phyloP scores from a whole-genome alignment of 2,329 filamentous ascomycete genomes.

The Fusarium protoensiforme region DNA sequence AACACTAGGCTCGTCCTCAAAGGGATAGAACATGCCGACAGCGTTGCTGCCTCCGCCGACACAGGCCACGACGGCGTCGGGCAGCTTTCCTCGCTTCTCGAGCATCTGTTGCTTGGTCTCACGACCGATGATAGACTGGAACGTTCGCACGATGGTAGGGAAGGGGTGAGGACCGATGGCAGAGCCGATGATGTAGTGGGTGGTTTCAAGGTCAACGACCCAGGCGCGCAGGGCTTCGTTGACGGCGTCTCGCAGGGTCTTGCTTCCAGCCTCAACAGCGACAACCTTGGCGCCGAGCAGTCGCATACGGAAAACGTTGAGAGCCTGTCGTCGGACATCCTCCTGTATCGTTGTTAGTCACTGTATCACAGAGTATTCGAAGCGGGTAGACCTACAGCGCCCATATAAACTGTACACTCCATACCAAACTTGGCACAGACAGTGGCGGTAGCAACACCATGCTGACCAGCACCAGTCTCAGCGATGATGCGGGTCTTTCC shows the following conservation, averaged over 20 bases:
- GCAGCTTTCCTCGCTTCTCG: slow-evolving; percentile 85
- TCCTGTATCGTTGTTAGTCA: slow-evolving; percentile 61
- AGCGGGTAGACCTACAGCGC: slow-evolving; percentile 66
- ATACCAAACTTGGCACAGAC: slow-evolving; percentile 98
- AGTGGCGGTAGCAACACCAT: slow-evolving; percentile 96
- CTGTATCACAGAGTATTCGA: neutral
- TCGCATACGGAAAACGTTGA: slow-evolving; percentile 99
- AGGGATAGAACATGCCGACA: slow-evolving; percentile 98
- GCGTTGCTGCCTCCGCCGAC: slow-evolving; percentile 97
- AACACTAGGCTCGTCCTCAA: slow-evolving; percentile 84
- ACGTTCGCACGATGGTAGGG: slow-evolving; percentile 96
- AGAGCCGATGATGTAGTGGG: slow-evolving; percentile 98
- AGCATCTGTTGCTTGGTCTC: slow-evolving; percentile 95
- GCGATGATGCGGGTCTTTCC: slow-evolving; percentile 98
- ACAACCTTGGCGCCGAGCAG: slow-evolving; percentile 93
- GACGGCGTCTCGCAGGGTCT: slow-evolving; percentile 86
- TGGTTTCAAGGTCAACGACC: slow-evolving; percentile 92
- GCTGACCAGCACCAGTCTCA: slow-evolving; percentile 96
- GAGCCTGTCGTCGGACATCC: slow-evolving; percentile 92
- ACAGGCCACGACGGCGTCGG: slow-evolving; percentile 95
- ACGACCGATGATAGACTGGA: slow-evolving; percentile 95
- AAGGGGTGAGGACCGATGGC: slow-evolving; percentile 98
- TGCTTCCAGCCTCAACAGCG: slow-evolving; percentile 89
- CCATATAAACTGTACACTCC: slow-evolving; percentile 99
- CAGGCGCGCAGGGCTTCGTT: slow-evolving; percentile 95